phyloP scores from a whole-genome alignment of 2,329 filamentous ascomycete species.

The Fusarium pilosicola region DNA sequence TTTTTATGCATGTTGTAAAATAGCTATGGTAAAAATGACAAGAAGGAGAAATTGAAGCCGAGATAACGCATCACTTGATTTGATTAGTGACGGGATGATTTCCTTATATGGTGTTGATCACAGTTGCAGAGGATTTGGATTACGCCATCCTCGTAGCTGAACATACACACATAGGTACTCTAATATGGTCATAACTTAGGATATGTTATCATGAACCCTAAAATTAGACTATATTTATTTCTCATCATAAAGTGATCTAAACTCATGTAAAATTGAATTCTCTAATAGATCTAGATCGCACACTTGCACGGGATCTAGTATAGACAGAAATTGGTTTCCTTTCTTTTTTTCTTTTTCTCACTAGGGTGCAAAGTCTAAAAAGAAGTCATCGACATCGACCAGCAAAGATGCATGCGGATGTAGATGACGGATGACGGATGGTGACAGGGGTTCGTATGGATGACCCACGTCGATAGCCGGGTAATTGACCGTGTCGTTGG shows the following conservation, averaged over 20 bases:
- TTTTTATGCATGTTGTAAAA: conserved; percentile 36
- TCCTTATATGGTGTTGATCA: conserved; percentile 27
- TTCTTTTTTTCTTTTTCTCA: not conserved
- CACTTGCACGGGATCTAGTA: not conserved
- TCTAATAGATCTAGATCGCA: not conserved
- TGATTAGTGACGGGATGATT: conserved; percentile 13
- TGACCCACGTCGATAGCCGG: conserved; percentile 29
- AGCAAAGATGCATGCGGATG: not conserved
- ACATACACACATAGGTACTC: not conserved
- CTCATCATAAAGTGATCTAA: not conserved
- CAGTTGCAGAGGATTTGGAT: not conserved
- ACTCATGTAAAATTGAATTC: not conserved
- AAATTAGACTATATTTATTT: not conserved
- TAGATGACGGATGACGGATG: conserved; percentile 11
- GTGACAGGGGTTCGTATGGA: conserved; percentile 27
- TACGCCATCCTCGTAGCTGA: not conserved
- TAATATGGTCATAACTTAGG: not conserved
- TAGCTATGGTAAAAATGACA: conserved; percentile 17
- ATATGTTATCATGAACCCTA: not conserved
- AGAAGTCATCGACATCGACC: not conserved
- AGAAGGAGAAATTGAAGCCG: conserved; percentile 18
- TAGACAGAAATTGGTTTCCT: not conserved
- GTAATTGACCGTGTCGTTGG: conserved; percentile 30
- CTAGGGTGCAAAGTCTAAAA: conserved; percentile 6
- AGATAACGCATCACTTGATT: not conserved